Evolutionary conservation across 2,329 filamentous ascomycete species (phyloP).

Genomic region (Westerdykella aurantiaca): DNA sequence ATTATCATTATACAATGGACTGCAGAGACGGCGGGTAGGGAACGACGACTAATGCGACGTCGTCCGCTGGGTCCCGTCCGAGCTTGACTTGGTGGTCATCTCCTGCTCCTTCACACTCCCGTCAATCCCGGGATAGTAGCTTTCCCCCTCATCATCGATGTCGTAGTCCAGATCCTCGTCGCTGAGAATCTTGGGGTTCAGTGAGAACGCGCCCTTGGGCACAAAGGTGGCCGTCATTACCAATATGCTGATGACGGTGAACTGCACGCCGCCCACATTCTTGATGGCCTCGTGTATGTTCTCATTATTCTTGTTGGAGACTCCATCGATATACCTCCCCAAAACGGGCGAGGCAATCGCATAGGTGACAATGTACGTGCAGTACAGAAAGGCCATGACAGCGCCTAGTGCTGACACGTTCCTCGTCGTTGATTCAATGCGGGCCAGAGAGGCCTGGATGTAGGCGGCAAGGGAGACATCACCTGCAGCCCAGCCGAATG

Average conservation of each 20-base stretch:
- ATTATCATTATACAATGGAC: no score
- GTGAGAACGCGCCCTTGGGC: constrained; percentile 40
- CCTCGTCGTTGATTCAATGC: constrained; percentile 41
- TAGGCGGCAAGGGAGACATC: constrained; percentile 49
- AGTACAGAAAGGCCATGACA: constrained; percentile 50
- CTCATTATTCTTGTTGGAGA: constrained; percentile 34
- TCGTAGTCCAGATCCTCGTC: constrained; percentile 37
- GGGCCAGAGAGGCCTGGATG: constrained; percentile 47
- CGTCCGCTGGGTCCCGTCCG: no score
- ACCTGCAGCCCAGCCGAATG: constrained; percentile 48
- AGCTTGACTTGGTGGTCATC: no score
- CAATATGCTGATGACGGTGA: constrained; percentile 40
- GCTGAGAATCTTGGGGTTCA: constrained; percentile 43
- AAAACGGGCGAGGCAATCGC: constrained; percentile 43
- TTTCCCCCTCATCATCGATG: constrained; percentile 18
- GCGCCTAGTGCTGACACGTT: constrained; percentile 47
- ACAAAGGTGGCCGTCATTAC: constrained; percentile 45
- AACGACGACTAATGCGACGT: no score
- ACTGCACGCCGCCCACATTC: constrained; percentile 46
- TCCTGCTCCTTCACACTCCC: no score
- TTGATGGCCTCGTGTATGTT: constrained; percentile 40
- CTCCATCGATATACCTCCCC: constrained; percentile 43
- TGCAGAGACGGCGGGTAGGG: no score
- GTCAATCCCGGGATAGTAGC: no score
- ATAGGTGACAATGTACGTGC: constrained; percentile 46